Evolutionary conservation across 768 basidiomycete species (phyloP), one percentile per base, ranked within the genome.

Genomic region (Mrakia frigida): DNA sequence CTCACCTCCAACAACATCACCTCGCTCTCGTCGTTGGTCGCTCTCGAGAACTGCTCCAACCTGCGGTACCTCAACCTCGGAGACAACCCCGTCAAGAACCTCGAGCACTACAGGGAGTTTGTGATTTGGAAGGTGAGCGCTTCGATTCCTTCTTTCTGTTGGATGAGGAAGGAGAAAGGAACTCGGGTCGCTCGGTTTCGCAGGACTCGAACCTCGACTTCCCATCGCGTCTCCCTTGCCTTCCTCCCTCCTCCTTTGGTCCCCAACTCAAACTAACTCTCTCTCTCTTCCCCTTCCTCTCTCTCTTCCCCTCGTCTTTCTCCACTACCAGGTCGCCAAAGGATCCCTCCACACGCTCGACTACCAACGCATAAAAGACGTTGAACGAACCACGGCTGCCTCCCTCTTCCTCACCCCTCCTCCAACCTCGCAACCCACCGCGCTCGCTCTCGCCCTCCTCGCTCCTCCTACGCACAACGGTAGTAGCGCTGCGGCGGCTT

Each of bases 351-450:
- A 81, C 73, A 80, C 80, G 5, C 82, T 84, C 70, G 84, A 84
- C 73, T 83, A 80, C 77, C 75, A 79, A 37, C 81, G 84, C n/a
- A 81, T 84, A 80, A 84, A 83, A 78, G 82, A 84, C 63, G 78
- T 80, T 23, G 79, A 80, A 65, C 80, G 84, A 21, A 74, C 75
- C 33, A 31, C 76, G 4, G 81, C 84, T 10, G 78, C 78, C 28
- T 75, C 79, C 33, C 78, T 82, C 23, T 80, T 84, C 69, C 79
- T 79, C 9, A 82, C 83, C 67, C 61, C 77, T 13, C 70, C 76
- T 10, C 73, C 76, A 18, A 82, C 82, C 18, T 68, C 60, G 9
- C 78, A 82, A 37, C 84, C 84, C 14, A 83, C 81, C 67, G 78
- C 83, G 9, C 80, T 84, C n/a, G 82, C 82, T 13, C 74, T 80